Percentiles rank a stretch among this genome's conserved stretches.
Evolutionary conservation across 176 grass and related monocot genomes (phyloP).

Genomic region (Pharus latifolius): DNA sequence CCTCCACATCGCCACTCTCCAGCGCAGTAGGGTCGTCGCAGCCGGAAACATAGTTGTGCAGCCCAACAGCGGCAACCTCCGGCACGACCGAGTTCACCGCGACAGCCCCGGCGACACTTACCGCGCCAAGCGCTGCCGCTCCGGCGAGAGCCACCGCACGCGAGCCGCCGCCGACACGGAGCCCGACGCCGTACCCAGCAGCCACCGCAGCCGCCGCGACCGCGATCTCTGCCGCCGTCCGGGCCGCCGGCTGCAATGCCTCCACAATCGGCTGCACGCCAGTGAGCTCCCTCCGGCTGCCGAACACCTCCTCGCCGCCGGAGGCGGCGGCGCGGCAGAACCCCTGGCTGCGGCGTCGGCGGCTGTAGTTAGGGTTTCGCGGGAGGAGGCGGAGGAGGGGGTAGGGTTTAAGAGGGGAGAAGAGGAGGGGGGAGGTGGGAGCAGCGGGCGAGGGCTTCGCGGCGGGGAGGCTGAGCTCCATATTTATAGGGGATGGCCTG

Average conservation of each 20-base stretch:
- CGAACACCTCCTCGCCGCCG: constrained; percentile 27
- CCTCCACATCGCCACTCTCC: constrained; percentile 54
- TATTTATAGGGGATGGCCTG: background rate
- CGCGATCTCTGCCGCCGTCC: constrained; percentile 51
- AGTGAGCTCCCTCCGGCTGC: constrained; percentile 45
- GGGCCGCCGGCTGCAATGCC: constrained; percentile 42
- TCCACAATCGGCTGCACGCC: constrained; percentile 54
- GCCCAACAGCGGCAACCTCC: constrained; percentile 61
- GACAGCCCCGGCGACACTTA: constrained; percentile 33
- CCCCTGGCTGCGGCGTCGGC: background rate
- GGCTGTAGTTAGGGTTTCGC: constrained; percentile 8
- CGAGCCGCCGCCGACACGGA: constrained; percentile 27
- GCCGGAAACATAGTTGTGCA: constrained; percentile 77
- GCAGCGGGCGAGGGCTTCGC: background rate
- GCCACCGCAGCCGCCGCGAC: constrained; percentile 42
- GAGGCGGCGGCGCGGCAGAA: background rate
- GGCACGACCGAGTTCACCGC: constrained; percentile 69
- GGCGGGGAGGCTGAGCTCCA: constrained; percentile 52
- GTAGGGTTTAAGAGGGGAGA: constrained; percentile 32
- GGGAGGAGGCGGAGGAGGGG: constrained; percentile 29
- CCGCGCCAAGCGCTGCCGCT: constrained; percentile 59
- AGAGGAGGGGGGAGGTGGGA: constrained; percentile 27
- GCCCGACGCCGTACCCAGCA: constrained; percentile 67
- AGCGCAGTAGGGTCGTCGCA: constrained; percentile 62
- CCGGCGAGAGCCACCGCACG: constrained; percentile 31